Evolutionary conservation across 2,329 filamentous ascomycete species (phyloP), one percentile per base, ranked within the genome.

Genomic region (Cladorrhinum sp.): DNA sequence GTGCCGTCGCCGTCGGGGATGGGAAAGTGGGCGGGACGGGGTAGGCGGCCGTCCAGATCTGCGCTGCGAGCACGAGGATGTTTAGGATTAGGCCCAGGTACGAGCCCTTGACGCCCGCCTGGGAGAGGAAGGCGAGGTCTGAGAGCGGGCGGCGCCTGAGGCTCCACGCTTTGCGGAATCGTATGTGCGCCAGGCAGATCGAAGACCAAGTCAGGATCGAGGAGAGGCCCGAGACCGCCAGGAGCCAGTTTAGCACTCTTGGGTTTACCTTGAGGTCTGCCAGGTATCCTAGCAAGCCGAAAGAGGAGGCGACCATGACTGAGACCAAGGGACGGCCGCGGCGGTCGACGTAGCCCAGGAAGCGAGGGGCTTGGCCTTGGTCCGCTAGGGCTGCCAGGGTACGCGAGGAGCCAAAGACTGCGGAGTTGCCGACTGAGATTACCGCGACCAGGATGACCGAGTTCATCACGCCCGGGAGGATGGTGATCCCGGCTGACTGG

Each of bases 401-500:
- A 68, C 94, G 87, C 1, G 91, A 96, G 23, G 91, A 94, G 36
- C 92, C 94, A 70, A 96, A 98, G 62, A 97, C 88, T 63, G 92
- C 88, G 6, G 91, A 94, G 75, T 96, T 97, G 61, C 92, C 92
- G 62, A 97, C 93, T 0, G 91, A 96, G 21, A 97, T 79, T 21
- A 96, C 92, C 20, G 93, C 89, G 64, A 96, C 86, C 71, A 97
- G 86, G 73, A 97, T 96, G 63, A 97, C 92, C n/a, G 86, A 87
- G 74, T 98, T 97, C 89, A 97, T 96, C 58, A 97, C 83, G 0
- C 90, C 93, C 1, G 92, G 91, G 2, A 97, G 83, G 1, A 89
- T 87, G 48, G 84, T 77, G 68, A 97, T 96, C 8, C 91, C 89
- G 1, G 92, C 92, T 64, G 92, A 89, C 66, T 89, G 80, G 68